These are phyloP conservation scores for Sporothrix brunneoviolacea DNA, from an alignment of 2,329 filamentous ascomycete species.

Conservation along the genomic window DNA sequence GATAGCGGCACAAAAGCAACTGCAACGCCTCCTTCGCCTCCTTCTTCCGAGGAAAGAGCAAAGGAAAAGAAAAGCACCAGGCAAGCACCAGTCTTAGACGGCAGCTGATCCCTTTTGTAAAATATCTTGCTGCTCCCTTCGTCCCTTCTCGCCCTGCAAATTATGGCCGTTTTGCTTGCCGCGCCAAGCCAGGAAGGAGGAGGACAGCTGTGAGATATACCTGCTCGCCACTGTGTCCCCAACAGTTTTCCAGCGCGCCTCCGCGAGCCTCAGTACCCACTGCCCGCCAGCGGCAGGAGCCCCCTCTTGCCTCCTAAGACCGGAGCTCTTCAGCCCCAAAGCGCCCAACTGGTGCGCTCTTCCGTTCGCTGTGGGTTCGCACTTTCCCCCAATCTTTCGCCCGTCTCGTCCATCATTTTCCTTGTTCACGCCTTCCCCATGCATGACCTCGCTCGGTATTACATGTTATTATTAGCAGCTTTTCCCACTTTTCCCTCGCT, in stretches of 20 bases:
- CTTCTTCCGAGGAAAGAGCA: not conserved
- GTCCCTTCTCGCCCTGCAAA: not conserved
- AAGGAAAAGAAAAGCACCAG: not conserved
- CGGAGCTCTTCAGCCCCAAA: too few species aligned
- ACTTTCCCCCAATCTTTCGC: not conserved
- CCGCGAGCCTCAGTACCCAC: not conserved
- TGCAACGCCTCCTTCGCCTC: too few species aligned
- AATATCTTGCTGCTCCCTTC: not conserved
- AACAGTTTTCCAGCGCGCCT: not conserved
- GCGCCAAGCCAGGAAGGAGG: not conserved
- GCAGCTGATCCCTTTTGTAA: too few species aligned
- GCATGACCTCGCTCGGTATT: not conserved
- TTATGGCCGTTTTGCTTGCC: not conserved
- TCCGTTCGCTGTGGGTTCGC: too few species aligned
- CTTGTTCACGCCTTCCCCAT: not conserved
- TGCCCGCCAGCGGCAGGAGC: too few species aligned
- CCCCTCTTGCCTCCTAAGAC: too few species aligned
- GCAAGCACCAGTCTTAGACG: too few species aligned
- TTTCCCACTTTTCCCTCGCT: not conserved
- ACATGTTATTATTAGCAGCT: conserved; percentile 4
- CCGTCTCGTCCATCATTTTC: not conserved
- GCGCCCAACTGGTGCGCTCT: too few species aligned
- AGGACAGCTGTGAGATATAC: not conserved
- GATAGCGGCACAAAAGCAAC: not conserved
- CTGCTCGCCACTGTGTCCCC: conserved; percentile 1